phyloP scores from a whole-genome alignment of 1,284 basidiomycete genomes.

The Anthracocystis panici-leucophaei region DNA sequence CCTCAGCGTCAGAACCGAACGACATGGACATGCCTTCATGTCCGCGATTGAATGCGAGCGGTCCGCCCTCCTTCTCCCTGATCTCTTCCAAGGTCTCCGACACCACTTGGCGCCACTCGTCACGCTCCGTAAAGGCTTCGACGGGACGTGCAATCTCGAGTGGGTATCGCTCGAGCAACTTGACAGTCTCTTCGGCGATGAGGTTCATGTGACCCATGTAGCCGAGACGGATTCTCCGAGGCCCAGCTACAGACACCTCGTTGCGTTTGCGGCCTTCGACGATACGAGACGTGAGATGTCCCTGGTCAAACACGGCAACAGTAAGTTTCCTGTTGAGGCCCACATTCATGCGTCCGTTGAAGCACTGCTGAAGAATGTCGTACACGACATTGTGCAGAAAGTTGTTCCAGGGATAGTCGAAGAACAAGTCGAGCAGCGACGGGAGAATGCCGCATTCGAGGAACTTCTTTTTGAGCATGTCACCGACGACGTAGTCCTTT shows the following conservation, averaged over 20 bases:
- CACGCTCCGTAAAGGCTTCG: conserved; percentile 47
- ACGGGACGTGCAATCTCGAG: conserved; percentile 52
- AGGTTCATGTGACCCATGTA: conserved; percentile 98
- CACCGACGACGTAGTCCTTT: conserved; percentile 60
- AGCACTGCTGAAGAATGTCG: conserved; percentile 93
- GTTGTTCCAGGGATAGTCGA: conserved; percentile 96
- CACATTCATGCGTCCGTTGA: conserved; percentile 81
- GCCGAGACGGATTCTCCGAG: conserved; percentile 72
- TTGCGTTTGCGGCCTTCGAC: conserved; percentile 64
- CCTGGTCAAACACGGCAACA: conserved; percentile 64
- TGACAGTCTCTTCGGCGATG: conserved; percentile 89
- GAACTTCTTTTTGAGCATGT: conserved; percentile 65
- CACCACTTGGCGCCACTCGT: conserved; percentile 65
- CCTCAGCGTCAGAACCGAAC: conserved; percentile 49
- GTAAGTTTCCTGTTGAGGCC: conserved; percentile 65
- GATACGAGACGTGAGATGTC: conserved; percentile 59
- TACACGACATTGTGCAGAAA: conserved; percentile 97
- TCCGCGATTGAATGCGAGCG: conserved; percentile 65
- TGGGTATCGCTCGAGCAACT: conserved; percentile 86
- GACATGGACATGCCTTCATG: conserved; percentile 49
- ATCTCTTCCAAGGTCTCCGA: conserved; percentile 64
- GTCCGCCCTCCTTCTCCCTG: conserved; percentile 64
- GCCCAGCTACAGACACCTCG: conserved; percentile 56
- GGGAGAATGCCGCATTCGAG: conserved; percentile 64
- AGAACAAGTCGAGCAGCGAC: conserved; percentile 76